Evolutionary conservation across 2,329 filamentous ascomycete genomes (phyloP).

Genomic region (Hirsutella thompsonii): DNA sequence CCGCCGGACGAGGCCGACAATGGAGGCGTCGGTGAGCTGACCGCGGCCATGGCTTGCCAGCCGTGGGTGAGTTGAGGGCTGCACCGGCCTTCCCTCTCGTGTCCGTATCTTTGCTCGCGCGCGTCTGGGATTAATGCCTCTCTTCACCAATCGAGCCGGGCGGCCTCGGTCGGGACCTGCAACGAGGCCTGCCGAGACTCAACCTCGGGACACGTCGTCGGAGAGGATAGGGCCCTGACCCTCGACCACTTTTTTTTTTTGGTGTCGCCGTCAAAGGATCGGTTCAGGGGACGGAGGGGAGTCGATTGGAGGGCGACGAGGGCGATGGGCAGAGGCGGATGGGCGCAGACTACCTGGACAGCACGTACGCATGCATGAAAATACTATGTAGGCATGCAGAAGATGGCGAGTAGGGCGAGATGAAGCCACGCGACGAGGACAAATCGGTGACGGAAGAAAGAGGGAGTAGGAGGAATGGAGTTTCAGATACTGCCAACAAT

Average conservation of each 20-base stretch:
- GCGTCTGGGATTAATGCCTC: not conserved
- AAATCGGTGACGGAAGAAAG: conserved; percentile 2
- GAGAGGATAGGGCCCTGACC: too few species aligned
- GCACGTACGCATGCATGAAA: conserved; percentile 1
- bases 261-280: too few species aligned
- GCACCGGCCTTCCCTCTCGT: not conserved
- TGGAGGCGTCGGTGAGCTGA: conserved; percentile 20
- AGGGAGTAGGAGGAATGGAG: conserved; percentile 2
- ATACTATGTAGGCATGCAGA: not conserved
- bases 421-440: conserved; percentile 2
- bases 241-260: too few species aligned
- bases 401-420: conserved; percentile 1
- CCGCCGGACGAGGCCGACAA: conserved; percentile 14
- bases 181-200: too few species aligned
- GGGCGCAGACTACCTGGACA: not conserved
- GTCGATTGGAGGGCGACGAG: not conserved
- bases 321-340: not conserved
- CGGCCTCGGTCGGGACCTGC: too few species aligned
- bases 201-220: too few species aligned
- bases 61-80: not conserved
- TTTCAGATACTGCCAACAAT: conserved; percentile 1
- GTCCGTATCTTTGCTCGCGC: not conserved
- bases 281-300: too few species aligned
- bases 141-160: too few species aligned
- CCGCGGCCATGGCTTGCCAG: conserved; percentile 18